These are phyloP conservation scores for Lentinula boryana DNA, from an alignment of 768 basidiomycete genomes.

Conservation along the genomic window DNA sequence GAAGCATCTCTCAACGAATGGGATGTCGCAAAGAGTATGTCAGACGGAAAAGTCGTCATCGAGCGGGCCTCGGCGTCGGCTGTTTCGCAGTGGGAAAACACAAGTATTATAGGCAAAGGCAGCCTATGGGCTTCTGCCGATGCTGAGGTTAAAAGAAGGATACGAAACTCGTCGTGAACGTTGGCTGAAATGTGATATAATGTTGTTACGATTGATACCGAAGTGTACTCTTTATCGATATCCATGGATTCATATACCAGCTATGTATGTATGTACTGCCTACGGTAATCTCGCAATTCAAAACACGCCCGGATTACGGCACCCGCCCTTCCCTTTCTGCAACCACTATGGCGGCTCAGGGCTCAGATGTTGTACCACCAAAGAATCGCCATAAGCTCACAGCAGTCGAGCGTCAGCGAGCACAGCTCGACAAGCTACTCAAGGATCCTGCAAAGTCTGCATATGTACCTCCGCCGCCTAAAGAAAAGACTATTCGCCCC, in stretches of 20 bases:
- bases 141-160: neutral
- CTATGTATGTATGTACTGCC: neutral
- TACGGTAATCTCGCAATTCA: neutral
- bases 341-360: neutral
- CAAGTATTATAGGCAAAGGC: neutral
- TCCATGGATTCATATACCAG: neutral
- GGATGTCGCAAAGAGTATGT: neutral
- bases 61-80: neutral
- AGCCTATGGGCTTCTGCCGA: neutral
- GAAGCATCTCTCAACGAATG: neutral
- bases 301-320: neutral
- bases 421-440: slow-evolving; percentile 81
- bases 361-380: slow-evolving; percentile 11
- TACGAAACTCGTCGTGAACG: neutral
- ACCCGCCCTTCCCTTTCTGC: neutral
- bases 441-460: slow-evolving; percentile 85
- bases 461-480: slow-evolving; percentile 71
- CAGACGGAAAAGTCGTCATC: neutral
- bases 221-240: neutral
- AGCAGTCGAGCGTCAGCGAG: slow-evolving; percentile 45
- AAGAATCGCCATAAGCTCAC: slow-evolving; percentile 44
- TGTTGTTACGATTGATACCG: neutral
- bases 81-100: slow-evolving; percentile 4
- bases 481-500: slow-evolving; percentile 76
- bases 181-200: neutral